These are phyloP conservation scores for Papiliotrema nemorosa DNA, from an alignment of 1,284 basidiomycete genomes.

Conservation along the genomic window DNA sequence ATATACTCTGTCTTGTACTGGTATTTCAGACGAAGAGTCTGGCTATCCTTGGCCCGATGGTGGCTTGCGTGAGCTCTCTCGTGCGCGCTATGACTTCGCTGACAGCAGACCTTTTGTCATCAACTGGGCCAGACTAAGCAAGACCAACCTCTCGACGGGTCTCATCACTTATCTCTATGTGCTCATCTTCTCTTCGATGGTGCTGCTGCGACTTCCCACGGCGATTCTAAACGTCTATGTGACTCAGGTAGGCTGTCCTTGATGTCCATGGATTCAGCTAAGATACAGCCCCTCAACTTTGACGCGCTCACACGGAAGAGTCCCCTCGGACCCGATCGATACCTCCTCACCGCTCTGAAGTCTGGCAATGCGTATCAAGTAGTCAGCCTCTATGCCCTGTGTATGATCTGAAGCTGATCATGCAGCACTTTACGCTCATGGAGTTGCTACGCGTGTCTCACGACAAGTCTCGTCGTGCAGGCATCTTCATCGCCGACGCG, in stretches of 20 bases:
- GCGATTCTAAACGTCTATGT: constrained; percentile 35
- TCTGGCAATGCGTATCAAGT: constrained; percentile 32
- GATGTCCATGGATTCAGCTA: constrained; percentile 2
- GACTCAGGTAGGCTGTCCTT: constrained; percentile 22
- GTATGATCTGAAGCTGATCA: constrained; percentile 1
- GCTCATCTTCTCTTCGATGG: constrained; percentile 21
- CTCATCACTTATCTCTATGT: constrained; percentile 26
- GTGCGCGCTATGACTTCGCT: background rate
- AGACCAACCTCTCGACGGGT: constrained; percentile 22
- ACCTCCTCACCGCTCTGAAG: constrained; percentile 35
- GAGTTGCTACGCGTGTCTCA: constrained; percentile 38
- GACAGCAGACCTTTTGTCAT: constrained; percentile 32
- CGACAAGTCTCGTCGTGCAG: constrained; percentile 22
- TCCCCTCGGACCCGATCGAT: constrained; percentile 33
- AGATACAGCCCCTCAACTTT: constrained; percentile 35
- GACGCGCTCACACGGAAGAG: constrained; percentile 30
- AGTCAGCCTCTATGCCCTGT: constrained; percentile 11
- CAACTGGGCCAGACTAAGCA: constrained; percentile 34
- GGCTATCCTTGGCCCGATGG: constrained; percentile 10
- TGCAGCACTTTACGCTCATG: constrained; percentile 43
- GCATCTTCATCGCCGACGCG: constrained; percentile 34
- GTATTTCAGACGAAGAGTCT: constrained; percentile 10
- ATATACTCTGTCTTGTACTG: constrained; percentile 19
- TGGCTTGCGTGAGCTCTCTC: constrained; percentile 13
- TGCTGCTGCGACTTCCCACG: constrained; percentile 24